Evolutionary conservation across 345 rosid genomes (phyloP), one percentile per base, ranked within the genome.

Genomic region (Gossypium stocksii): DNA sequence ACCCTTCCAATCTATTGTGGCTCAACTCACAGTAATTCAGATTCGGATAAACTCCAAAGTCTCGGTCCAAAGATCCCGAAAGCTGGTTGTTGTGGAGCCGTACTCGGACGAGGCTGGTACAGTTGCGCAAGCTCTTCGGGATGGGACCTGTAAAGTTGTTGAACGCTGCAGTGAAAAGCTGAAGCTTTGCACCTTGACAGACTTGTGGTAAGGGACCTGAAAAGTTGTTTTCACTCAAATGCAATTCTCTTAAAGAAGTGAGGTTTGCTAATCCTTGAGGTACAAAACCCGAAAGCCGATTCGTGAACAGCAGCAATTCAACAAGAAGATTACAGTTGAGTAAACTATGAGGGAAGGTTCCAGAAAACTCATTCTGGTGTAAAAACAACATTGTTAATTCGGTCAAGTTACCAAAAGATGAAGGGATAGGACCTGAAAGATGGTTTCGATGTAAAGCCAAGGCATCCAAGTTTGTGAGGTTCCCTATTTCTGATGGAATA

Each of bases 21-120:
- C 81, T 83, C 66, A 85, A 53, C 52, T 83, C 86, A 13, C 76
- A 11, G 22, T 72, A 85, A 3, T 25, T 52, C 44, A 85, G 72
- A 27, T 72, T 54, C 57, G 74, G 46, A 58, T 73, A 78, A 7
- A 70, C 52, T 0, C 85, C 81, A 54, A 29, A 83, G 23, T 17
- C 70, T n/a, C 76, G 64, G 4, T 76, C 58, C 20, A 85, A 57
- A 56, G 78, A 73, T 13, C 83, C 86, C 2, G 59, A 54, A 20
- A 83, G 70, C 15, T 62, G 66, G 29, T 85, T 85, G n/a, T 57
- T 6, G 1, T 80, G 29, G 12, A 83, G 69, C 14, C 79, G 25
- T 14, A 81, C 70, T 46, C 83, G 79, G 16, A 70, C 15, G n/a
- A 85, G 70, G 69, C 79, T 81, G 1, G 79, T 81, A 79, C 85